A percentile compares a stretch with the other conserved stretches of the same genome.
Evolutionary conservation across 805 yeast species (phyloP).

Genomic region (Debaryomyces maramus): DNA sequence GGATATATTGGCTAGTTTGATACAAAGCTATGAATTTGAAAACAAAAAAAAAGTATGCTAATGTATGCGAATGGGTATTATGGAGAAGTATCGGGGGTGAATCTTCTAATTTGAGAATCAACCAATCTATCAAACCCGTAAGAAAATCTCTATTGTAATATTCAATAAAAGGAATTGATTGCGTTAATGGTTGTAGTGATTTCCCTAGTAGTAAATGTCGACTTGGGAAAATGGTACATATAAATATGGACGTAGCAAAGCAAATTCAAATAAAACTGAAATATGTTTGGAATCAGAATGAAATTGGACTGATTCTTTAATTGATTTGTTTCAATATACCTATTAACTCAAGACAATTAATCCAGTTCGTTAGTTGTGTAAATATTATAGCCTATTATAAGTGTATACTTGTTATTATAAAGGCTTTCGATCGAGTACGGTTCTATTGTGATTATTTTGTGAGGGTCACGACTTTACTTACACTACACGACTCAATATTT

Average conservation of each 20-base stretch:
- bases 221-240: background rate
- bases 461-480: constrained; percentile 1
- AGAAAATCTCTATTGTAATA: too few species aligned
- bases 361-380: background rate
- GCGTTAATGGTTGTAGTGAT: too few species aligned
- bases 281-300: background rate
- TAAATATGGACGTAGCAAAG: background rate
- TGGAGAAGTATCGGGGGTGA: too few species aligned
- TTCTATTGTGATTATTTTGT: background rate
- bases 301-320: background rate
- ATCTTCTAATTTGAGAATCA: too few species aligned
- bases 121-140: too few species aligned
- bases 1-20: too few species aligned
- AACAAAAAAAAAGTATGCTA: constrained; percentile 1
- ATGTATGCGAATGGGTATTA: background rate
- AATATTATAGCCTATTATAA: background rate
- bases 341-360: background rate
- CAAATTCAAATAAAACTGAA: background rate
- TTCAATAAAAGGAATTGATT: too few species aligned
- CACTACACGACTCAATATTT: background rate
- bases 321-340: background rate
- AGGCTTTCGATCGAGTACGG: background rate
- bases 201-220: too few species aligned
- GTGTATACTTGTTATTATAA: background rate
- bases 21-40: too few species aligned